Conservation (phyloP, 1,284 basidiomycete genomes). For the Ganoderma leucocontextum region DNA sequence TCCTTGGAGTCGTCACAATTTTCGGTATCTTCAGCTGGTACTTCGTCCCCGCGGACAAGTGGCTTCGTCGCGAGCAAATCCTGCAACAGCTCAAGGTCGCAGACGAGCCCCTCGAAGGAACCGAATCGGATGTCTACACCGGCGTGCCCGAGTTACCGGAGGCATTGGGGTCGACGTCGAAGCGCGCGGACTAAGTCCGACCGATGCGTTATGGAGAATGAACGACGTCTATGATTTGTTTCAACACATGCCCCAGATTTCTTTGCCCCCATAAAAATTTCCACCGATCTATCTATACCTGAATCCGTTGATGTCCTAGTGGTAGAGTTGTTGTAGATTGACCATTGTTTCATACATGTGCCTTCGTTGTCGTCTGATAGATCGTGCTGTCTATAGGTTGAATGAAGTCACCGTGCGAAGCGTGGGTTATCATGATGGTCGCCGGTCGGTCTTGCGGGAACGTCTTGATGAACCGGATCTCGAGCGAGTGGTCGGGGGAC, state of each 20-base stretch:
- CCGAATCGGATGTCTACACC: constrained; percentile 15
- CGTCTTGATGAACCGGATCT: background rate
- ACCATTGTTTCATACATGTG: background rate
- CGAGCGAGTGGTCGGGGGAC: background rate
- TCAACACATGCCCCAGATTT: constrained; percentile 5
- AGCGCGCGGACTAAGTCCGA: constrained; percentile 3
- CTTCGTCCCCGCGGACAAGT: constrained; percentile 77
- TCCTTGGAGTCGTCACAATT: constrained; percentile 79
- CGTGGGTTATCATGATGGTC: background rate
- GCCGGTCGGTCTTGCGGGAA: background rate
- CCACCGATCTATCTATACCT: background rate
- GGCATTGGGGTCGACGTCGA: constrained; percentile 8
- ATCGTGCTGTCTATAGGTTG: background rate
- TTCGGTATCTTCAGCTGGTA: constrained; percentile 81
- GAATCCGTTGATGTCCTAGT: background rate
- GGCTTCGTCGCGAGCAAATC: constrained; percentile 74
- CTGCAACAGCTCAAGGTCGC: constrained; percentile 53
- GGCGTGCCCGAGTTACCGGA: constrained; percentile 11
- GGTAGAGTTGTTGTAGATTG: background rate
- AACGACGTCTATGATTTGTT: background rate
- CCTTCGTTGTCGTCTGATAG: background rate
- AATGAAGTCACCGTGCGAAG: background rate
- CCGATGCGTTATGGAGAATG: background rate
- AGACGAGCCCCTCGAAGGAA: constrained; percentile 39
- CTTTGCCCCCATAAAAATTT: background rate